A percentile compares a stretch with the other conserved stretches of the same genome.
phyloP scores from a whole-genome alignment of 768 basidiomycete species.

The Phaffia tasmanica region DNA sequence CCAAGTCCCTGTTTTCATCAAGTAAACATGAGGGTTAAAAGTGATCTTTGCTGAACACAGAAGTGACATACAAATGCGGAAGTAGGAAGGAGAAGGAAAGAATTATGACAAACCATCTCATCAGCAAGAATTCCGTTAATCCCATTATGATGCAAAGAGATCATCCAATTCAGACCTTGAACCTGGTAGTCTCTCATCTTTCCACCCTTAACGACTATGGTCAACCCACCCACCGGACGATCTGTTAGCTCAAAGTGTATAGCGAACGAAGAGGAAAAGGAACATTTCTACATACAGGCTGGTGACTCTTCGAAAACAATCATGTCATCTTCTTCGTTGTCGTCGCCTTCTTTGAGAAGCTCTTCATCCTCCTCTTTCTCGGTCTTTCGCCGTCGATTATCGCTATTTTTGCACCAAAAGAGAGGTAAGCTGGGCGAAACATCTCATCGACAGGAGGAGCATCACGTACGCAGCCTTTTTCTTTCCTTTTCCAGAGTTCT shows the following conservation, averaged over 20 bases:
- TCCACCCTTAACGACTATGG: constrained; percentile 66
- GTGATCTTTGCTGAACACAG: neutral
- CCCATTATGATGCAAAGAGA: constrained; percentile 87
- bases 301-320: constrained; percentile 92
- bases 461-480: constrained; percentile 62
- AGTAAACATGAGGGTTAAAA: neutral
- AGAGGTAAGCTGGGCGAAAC: neutral
- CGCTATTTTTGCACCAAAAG: constrained; percentile 42
- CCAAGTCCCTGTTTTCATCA: constrained; percentile 62
- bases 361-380: constrained; percentile 99
- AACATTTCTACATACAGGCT: constrained; percentile 49
- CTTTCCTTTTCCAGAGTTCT: constrained; percentile 62
- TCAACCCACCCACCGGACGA: no score
- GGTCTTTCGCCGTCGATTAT: constrained; percentile 79
- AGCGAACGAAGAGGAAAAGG: constrained; percentile 9
- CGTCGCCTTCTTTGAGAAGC: constrained; percentile 63
- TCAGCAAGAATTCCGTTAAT: constrained; percentile 95
- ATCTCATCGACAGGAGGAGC: neutral
- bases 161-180: constrained; percentile 96
- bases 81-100: neutral
- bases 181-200: constrained; percentile 87
- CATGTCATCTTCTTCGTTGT: constrained; percentile 68
- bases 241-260: neutral
- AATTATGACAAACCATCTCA: constrained; percentile 61
- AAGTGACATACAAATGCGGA: neutral